Evolutionary conservation across 2,329 filamentous ascomycete species (phyloP).

Genomic region (Pseudogymnoascus sp.): DNA sequence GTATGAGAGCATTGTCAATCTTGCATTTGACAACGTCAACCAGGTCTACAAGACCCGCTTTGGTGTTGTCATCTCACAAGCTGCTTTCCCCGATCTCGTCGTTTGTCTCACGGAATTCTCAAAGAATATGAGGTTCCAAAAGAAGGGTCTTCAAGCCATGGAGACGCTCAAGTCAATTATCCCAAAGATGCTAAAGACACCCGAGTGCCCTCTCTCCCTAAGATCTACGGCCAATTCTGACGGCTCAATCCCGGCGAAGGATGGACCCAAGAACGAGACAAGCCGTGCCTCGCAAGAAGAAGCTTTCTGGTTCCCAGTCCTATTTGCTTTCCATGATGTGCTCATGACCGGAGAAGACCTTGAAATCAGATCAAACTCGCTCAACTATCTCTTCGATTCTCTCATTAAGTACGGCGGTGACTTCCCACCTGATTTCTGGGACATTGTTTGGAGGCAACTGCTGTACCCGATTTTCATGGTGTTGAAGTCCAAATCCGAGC

Average conservation of each 20-base stretch:
- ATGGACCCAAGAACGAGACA: conserved; percentile 48
- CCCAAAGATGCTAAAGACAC: conserved; percentile 88
- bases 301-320: conserved; percentile 95
- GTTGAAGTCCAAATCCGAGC: conserved; percentile 88
- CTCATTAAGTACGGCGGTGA: conserved; percentile 82
- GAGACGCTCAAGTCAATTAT: conserved; percentile 91
- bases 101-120: conserved; percentile 97
- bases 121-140: conserved; percentile 97
- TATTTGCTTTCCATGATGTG: conserved; percentile 98
- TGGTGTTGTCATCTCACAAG: conserved; percentile 90
- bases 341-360: conserved; percentile 98
- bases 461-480: conserved; percentile 99
- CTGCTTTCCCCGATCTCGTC: conserved; percentile 91
- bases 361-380: conserved; percentile 81
- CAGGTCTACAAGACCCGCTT: conserved; percentile 95
- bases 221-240: conserved; percentile 37
- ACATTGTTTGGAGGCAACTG: conserved; percentile 93
- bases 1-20: conserved; percentile 90
- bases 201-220: conserved; percentile 83
- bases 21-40: conserved; percentile 93
- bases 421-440: conserved; percentile 94
- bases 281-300: conserved; percentile 86
- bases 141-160: conserved; percentile 93
- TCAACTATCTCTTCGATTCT: conserved; percentile 95
- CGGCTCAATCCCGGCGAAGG: conserved; percentile 25